Evolutionary conservation across 1,139 yeast species (phyloP), one percentile per base, ranked within the genome.

Genomic region (Debaryomycetaceae sp.): DNA sequence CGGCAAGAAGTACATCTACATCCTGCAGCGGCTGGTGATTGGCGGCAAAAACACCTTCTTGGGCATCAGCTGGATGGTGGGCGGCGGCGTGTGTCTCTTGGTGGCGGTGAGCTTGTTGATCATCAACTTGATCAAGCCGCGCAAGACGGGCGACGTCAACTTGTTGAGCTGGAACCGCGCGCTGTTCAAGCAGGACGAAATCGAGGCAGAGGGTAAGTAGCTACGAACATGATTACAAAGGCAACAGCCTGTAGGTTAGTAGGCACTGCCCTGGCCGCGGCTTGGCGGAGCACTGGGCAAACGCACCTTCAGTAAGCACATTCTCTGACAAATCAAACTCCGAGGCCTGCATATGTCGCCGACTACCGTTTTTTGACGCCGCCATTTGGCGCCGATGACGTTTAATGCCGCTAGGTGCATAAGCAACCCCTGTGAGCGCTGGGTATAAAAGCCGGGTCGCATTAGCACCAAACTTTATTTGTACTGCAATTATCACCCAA

Each of bases 31-130:
- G 45, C 78, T 94, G 10, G 91, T 80, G 5, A 75, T 86, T 45
- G 98, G 98, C 15, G 97, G 97, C 16, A 80, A 85, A 49, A 91
- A 91, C 56, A 65, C 77, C 34, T 89, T 89, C 49, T 61, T 91
- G 45, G 97, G 98, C 17, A 75, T 86, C 35, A 74, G 88, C 21
- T 91, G 95, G 82, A 75, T 91, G 48, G 93, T 78, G 11, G 94
- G 85, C 16, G 97, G 97, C n/a, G 95, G 88, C 3, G 59, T 89
- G n/a, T 83, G 93, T 47, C 65, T 82, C 33, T 41, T 74, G 1
- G 63, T 84, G 35, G 83, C 83, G 7, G 43, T 79, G 11, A 50
- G 67, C 15, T 75, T 83, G 51, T 62, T 81, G 43, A 48, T 74
- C 25, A 72, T 82, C 40, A 83, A 82, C 45, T 45, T 78, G 22